Percentiles rank a stretch among this genome's conserved stretches.
These are phyloP conservation scores for Ceratopteris richardii DNA, from an alignment of 75 land plant species.

Conservation along the genomic window DNA sequence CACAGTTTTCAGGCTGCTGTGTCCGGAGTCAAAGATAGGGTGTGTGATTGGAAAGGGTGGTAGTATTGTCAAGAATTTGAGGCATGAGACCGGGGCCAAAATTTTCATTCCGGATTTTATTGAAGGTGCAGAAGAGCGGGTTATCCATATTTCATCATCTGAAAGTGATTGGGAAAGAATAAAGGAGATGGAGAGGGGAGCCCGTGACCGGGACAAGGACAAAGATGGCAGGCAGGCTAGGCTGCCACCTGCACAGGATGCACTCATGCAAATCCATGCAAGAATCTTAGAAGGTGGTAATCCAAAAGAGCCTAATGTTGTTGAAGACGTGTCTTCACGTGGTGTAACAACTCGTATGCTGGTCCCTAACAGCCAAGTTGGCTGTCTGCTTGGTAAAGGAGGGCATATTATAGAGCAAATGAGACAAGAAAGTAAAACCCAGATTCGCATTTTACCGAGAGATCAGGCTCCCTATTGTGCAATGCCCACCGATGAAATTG, in stretches of 20 bases:
- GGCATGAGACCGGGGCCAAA: slow-evolving; percentile 78
- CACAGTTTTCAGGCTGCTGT: slow-evolving; percentile 46
- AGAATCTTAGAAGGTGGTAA: slow-evolving; percentile 52
- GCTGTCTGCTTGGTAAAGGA: slow-evolving; percentile 77
- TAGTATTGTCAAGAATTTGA: slow-evolving; percentile 45
- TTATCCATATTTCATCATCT: slow-evolving; percentile 18
- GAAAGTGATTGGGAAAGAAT: not conserved
- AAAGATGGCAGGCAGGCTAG: slow-evolving; percentile 9
- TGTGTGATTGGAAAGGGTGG: slow-evolving; percentile 78
- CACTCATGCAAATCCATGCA: slow-evolving; percentile 56
- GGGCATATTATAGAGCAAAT: slow-evolving; percentile 90
- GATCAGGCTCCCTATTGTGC: slow-evolving; percentile 73
- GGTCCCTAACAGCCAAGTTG: slow-evolving; percentile 68
- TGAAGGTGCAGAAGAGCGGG: slow-evolving; percentile 63
- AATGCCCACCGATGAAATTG: slow-evolving; percentile 64
- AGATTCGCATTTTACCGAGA: slow-evolving; percentile 71
- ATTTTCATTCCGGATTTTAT: slow-evolving; percentile 49
- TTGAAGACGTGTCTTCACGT: slow-evolving; percentile 14
- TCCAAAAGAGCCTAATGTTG: not conserved
- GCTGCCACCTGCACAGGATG: slow-evolving; percentile 73
- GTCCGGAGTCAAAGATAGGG: slow-evolving; percentile 57
- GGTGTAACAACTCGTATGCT: slow-evolving; percentile 55
- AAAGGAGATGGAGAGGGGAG: not conserved
- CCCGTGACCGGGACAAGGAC: not conserved
- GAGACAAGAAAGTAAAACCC: slow-evolving; percentile 80